Conservation (phyloP, 192 early-diverging fungal species). For the Mortierella hygrophila region DNA sequence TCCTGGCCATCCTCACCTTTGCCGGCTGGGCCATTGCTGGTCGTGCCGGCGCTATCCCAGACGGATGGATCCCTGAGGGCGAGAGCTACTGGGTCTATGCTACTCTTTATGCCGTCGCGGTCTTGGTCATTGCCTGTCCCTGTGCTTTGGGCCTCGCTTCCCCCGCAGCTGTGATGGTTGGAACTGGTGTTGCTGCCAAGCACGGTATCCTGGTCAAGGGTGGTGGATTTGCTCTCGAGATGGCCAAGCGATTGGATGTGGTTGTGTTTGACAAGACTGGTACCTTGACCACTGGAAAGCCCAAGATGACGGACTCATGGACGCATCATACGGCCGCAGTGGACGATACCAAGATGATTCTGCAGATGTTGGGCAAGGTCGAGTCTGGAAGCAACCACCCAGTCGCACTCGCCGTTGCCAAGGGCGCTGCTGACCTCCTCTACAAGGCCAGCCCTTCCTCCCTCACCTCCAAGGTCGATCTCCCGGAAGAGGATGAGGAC, state of each 20-base stretch:
- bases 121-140: constrained; percentile 80
- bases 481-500: constrained; percentile 15
- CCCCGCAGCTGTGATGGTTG: constrained; percentile 83
- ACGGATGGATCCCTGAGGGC: constrained; percentile 57
- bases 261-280: constrained; percentile 92
- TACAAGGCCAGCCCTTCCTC: constrained; percentile 2
- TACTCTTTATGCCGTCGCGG: constrained; percentile 68
- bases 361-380: constrained; percentile 61
- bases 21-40: constrained; percentile 66
- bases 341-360: constrained; percentile 23
- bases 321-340: constrained; percentile 5
- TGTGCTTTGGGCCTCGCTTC: constrained; percentile 78
- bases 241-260: constrained; percentile 67
- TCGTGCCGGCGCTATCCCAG: constrained; percentile 44
- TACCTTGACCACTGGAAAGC: constrained; percentile 80
- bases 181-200: constrained; percentile 75
- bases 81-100: constrained; percentile 64
- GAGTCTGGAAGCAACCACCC: constrained; percentile 78
- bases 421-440: constrained; percentile 16
- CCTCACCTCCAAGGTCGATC: not conserved
- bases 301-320: constrained; percentile 65
- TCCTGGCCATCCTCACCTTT: constrained; percentile 68
- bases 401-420: constrained; percentile 71
- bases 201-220: constrained; percentile 78
- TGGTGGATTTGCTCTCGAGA: constrained; percentile 81